A percentile compares a stretch with the other conserved stretches of the same genome.
Conservation (phyloP, 2,329 filamentous ascomycete species). For the Seiridium unicorne region DNA sequence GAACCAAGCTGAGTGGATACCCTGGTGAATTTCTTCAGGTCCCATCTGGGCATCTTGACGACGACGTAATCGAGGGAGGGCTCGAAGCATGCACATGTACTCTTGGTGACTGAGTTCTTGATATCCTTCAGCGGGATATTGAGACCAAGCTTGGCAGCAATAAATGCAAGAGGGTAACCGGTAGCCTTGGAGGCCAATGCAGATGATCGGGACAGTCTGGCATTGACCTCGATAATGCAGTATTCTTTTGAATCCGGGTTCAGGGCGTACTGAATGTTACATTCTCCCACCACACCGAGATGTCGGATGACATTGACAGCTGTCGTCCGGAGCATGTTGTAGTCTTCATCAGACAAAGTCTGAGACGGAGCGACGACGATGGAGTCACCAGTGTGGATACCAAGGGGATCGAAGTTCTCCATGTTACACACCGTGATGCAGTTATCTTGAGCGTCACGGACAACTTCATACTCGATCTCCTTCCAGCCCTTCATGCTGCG, state of each 20-base stretch:
- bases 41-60: slow-evolving; percentile 98
- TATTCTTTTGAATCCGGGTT: slow-evolving; percentile 96
- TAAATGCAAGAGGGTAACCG: slow-evolving; percentile 92
- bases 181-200: slow-evolving; percentile 96
- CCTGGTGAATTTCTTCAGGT: slow-evolving; percentile 97
- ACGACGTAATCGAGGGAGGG: slow-evolving; percentile 97
- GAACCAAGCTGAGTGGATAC: slow-evolving; percentile 95
- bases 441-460: slow-evolving; percentile 92
- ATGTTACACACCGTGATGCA: slow-evolving; percentile 99
- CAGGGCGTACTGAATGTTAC: slow-evolving; percentile 97
- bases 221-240: slow-evolving; percentile 99
- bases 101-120: slow-evolving; percentile 91
- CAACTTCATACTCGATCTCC: slow-evolving; percentile 98
- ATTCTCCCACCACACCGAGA: slow-evolving; percentile 95
- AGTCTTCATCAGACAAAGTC: slow-evolving; percentile 95
- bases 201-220: slow-evolving; percentile 90
- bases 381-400: slow-evolving; percentile 96
- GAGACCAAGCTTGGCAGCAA: slow-evolving; percentile 93
- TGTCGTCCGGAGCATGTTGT: slow-evolving; percentile 97
- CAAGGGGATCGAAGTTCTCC: slow-evolving; percentile 99
- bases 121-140: slow-evolving; percentile 96
- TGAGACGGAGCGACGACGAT: slow-evolving; percentile 98
- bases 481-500: slow-evolving; percentile 99
- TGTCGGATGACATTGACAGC: slow-evolving; percentile 97
- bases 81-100: slow-evolving; percentile 96